Base-by-base conservation (phyloP, 2,329 filamentous ascomycete species). In the Nothophaeocryptopus gaeumannii region DNA sequence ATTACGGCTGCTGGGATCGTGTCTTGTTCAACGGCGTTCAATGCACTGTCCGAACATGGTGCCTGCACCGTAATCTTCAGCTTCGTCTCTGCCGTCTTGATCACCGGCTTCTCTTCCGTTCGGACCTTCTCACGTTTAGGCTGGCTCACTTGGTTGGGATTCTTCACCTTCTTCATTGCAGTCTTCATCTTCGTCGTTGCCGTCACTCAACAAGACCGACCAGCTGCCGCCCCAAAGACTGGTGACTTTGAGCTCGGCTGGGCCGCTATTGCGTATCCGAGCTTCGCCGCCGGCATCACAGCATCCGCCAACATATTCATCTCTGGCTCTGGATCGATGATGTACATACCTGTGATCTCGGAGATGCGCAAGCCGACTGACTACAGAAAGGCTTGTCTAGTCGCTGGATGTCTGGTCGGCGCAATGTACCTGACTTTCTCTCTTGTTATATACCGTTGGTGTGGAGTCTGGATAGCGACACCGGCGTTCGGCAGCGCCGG, bases 321-420 rank as follows among this genome's bases (percentile, higher is more conserved):
- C 49, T 78, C 78, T 2, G 75, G 74, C 4, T 77, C 79, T 0
- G 80, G 78, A 8, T 82, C 80, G 0, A 77, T 76, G 14, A 78
- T 78, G 1, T 85, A 83, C 59, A 67, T 85, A 1, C 79, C 81
- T 2, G 78, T 85, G 51, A 84, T 84, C 42, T 79, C 78, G 0
- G 83, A 85, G 69, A 85, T 85, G 82, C 72, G 70, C 37, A 71
- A 73, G 14, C 81, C 81, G 0, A 71, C 70, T 14, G 77, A 83
- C 54, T 85, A 79, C 63, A 74, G 73, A 47, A 83, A 82, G 63
- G 76, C 82, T 1, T 71, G 66, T 9, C 63, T 83, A 37, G 77
- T 81, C 3, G 80, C 77, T 63, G 80, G 82, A 77, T 70, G 65
- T 12, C 63, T 83, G 37, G 78, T 81, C 4, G 77, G 75, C 0